Base-by-base conservation (phyloP, 2,329 filamentous ascomycete species). In the Hyphodiscus sp. region DNA sequence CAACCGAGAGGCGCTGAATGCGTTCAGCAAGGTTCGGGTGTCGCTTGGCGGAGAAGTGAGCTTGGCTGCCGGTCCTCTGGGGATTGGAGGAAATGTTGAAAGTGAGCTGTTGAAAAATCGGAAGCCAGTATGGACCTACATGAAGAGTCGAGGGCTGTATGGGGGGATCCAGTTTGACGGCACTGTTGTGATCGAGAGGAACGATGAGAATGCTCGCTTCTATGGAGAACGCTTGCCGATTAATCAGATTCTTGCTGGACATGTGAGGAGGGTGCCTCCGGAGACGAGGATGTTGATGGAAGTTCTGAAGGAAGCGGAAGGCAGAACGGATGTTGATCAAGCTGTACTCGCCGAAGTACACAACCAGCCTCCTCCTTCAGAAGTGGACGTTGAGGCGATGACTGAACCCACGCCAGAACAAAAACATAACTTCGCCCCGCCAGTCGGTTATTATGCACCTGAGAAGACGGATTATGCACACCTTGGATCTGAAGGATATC, bases 61-160 rank as follows among this genome's bases (percentile, higher is more conserved):
- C 56, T 82, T 90, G 19, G 81, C 84, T 10, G 82, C 85, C 4
- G 91, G 91, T 1, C 91, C 91, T 0, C 77, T 94, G 2, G 82
- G 90, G 33, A 79, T 61, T 46, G 60, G 60, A 11, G 63, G 81
- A 16, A 53, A 63, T 15, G 23, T 64, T 26, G 65, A 68, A 51
- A 63, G 63, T 50, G 63, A 66, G 38, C 44, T 63, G n/a, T 45
- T 59, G 68, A 85, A 83, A 69, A 74, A 81, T 44, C 81, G 81
- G 54, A 76, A 86, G 41, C 87, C 88, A 0, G 76, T 91, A 2
- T 91, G 85, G 76, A 89, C 82, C 41, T 95, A 95, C 68, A 82
- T 95, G 72, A 95, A 95, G 73, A 90, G 85, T 50, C 82, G 90
- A 48, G 91, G 91, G 6, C 82, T 95, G 61, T 95, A 94, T 65